Conservation (phyloP, 139 green algal genomes). For the Chlorella sp. region DNA sequence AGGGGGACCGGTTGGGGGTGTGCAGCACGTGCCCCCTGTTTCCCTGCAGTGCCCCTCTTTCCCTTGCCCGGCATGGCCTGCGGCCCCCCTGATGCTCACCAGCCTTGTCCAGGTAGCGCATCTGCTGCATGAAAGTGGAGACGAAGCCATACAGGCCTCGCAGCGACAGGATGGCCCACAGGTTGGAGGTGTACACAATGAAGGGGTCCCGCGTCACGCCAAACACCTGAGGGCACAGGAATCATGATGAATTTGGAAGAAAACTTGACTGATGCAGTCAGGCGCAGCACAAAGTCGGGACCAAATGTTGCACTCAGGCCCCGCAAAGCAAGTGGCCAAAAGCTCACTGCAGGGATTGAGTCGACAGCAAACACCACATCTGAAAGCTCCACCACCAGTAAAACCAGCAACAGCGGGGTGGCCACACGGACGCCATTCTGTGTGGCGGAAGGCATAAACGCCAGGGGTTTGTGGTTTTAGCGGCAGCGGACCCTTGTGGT, state of each 20-base stretch:
- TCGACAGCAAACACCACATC: constrained; percentile 98
- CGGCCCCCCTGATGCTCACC: neutral
- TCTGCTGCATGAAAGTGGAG: constrained; percentile 52
- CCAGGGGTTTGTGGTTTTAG: too few relatives aligned
- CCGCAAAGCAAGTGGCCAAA: too few relatives aligned
- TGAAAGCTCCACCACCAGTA: constrained; percentile 92
- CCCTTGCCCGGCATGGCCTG: neutral
- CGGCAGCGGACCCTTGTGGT: too few relatives aligned
- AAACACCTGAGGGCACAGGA: constrained; percentile 77
- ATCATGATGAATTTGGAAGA: too few relatives aligned
- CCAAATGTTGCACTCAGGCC: too few relatives aligned
- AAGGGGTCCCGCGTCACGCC: constrained; percentile 96
- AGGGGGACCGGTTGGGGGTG: too few relatives aligned
- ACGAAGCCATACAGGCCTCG: constrained; percentile 84
- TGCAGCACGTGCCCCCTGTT: too few relatives aligned
- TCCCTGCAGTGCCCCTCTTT: neutral
- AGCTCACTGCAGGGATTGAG: constrained; percentile 84
- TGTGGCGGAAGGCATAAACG: too few relatives aligned
- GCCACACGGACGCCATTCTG: constrained; percentile 64
- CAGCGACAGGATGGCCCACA: constrained; percentile 91
- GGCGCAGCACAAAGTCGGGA: too few relatives aligned
- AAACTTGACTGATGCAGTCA: too few relatives aligned
- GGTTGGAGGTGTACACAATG: constrained; percentile 97
- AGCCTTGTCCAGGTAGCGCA: constrained; percentile 83
- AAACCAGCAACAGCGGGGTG: constrained; percentile 93